Conservation (phyloP, 306 rosid genomes). For the Rubus parviflorus region DNA sequence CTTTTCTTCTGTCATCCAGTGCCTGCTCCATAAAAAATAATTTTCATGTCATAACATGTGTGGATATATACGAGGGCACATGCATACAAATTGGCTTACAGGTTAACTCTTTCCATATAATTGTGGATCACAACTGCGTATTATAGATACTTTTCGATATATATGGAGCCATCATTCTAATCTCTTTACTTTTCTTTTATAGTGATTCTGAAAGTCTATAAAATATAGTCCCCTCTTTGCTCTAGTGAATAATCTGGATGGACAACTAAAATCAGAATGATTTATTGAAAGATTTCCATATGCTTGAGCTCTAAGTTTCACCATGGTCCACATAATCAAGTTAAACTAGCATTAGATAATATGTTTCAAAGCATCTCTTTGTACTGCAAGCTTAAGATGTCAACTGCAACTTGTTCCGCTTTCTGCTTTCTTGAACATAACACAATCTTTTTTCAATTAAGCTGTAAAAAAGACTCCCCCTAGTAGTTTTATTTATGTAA, state of each 20-base stretch:
- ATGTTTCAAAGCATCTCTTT: not conserved
- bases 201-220: not conserved
- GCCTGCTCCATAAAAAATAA: slow-evolving; percentile 36
- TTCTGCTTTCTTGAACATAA: not conserved
- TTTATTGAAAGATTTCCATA: not conserved
- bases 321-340: not conserved
- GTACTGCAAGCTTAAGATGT: not conserved
- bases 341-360: not conserved
- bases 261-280: not conserved
- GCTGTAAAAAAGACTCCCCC: not conserved
- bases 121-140: not conserved
- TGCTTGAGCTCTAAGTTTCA: not conserved
- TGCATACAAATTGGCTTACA: not conserved
- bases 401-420: not conserved
- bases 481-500: too few relatives aligned
- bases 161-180: not conserved
- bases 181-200: not conserved
- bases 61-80: not conserved
- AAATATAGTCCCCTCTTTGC: not conserved
- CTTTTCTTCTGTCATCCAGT: slow-evolving; percentile 52
- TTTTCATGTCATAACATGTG: not conserved
- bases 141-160: not conserved
- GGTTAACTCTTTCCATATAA: not conserved
- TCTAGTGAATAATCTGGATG: not conserved
- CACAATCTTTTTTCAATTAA: not conserved